A percentile compares a stretch with the other conserved stretches of the same genome.
These are phyloP conservation scores for Eurotiales sp. DNA, from an alignment of 2,329 filamentous ascomycete species.

Conservation along the genomic window DNA sequence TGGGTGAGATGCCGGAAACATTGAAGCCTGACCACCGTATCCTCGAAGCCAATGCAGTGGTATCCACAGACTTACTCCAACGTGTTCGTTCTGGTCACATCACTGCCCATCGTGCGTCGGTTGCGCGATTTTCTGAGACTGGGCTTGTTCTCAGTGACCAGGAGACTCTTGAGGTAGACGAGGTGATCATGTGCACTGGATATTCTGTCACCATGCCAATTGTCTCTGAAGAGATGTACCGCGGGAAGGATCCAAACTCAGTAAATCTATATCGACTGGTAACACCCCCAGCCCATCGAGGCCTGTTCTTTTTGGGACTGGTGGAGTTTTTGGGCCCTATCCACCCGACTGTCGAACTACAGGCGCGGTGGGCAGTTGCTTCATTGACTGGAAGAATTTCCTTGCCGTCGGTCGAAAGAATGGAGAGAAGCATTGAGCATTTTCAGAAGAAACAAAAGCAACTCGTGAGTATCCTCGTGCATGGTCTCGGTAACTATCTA, in stretches of 20 bases:
- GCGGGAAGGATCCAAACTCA: conserved; percentile 16
- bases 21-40: conserved; percentile 34
- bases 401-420: conserved; percentile 24
- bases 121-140: conserved; percentile 28
- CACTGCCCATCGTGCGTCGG: conserved; percentile 28
- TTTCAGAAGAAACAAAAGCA: conserved; percentile 25
- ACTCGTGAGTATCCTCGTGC: conserved; percentile 14
- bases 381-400: conserved; percentile 24
- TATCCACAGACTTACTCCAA: conserved; percentile 32
- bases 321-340: conserved; percentile 30
- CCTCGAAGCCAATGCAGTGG: conserved; percentile 32
- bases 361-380: conserved; percentile 32
- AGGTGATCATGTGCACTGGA: conserved; percentile 33
- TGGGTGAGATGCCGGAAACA: conserved; percentile 28
- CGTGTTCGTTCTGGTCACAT: conserved; percentile 31
- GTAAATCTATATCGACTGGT: conserved; percentile 33
- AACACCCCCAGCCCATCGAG: conserved; percentile 26
- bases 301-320: conserved; percentile 34
- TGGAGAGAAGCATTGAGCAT: conserved; percentile 23
- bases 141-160: conserved; percentile 28
- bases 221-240: conserved; percentile 19
- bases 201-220: conserved; percentile 24
- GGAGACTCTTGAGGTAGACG: conserved; percentile 28
- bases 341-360: conserved; percentile 31
- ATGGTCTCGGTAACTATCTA: background rate